phyloP scores from a whole-genome alignment of 2,329 filamentous ascomycete species.

The Penicillium psychrosexuale region DNA sequence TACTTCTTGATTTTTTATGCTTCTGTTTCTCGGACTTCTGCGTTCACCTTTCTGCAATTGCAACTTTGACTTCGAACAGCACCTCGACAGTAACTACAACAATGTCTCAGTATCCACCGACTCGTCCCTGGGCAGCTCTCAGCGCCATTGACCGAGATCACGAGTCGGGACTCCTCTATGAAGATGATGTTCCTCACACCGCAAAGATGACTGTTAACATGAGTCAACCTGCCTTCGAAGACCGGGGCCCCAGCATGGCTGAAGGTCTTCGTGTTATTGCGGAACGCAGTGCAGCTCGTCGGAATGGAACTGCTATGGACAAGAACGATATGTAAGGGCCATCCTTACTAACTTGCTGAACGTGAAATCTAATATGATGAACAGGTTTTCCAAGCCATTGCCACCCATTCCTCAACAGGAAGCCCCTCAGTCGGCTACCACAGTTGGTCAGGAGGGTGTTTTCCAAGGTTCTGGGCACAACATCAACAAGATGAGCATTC shows the following conservation, averaged over 20 bases:
- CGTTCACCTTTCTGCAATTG: background rate
- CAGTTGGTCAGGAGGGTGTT: background rate
- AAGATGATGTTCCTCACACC: background rate
- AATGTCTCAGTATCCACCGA: background rate
- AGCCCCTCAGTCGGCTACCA: background rate
- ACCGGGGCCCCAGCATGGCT: background rate
- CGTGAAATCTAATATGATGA: background rate
- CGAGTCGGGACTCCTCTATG: background rate
- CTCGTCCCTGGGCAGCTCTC: background rate
- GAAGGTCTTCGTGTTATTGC: background rate
- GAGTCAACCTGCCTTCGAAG: background rate
- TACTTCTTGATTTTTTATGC: background rate
- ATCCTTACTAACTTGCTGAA: background rate
- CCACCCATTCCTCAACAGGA: background rate
- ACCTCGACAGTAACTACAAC: background rate
- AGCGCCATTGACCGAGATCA: background rate
- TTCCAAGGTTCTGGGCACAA: background rate
- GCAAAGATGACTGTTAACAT: background rate
- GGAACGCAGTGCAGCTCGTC: background rate
- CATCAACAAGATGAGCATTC: background rate
- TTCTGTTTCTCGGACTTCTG: background rate
- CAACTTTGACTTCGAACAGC: background rate
- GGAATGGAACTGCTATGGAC: background rate
- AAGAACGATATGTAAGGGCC: background rate
- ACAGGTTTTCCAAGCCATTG: background rate